These are phyloP conservation scores for Chytriomyces sp. DNA, from an alignment of 192 early-diverging fungal genomes.

Conservation along the genomic window DNA sequence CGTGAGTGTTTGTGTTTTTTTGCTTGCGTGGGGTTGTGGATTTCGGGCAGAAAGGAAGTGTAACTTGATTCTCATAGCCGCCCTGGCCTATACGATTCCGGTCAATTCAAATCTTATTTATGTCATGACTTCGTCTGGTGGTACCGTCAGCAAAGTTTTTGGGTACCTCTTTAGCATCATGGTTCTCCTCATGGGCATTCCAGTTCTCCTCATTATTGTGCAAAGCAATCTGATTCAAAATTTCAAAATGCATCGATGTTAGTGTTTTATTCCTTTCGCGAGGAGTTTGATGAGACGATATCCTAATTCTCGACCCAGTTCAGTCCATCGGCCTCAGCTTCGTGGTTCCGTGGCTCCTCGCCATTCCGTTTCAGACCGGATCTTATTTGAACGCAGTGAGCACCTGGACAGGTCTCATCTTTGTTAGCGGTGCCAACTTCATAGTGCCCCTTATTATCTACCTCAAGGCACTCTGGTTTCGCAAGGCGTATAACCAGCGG, in stretches of 20 bases:
- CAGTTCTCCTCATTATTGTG: constrained; percentile 13
- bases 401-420: constrained; percentile 45
- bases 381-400: constrained; percentile 32
- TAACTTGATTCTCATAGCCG: constrained; percentile 22
- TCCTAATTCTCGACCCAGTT: neutral
- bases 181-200: constrained; percentile 19
- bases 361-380: constrained; percentile 40
- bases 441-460: constrained; percentile 52
- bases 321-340: constrained; percentile 34
- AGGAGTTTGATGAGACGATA: neutral
- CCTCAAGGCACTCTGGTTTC: constrained; percentile 46
- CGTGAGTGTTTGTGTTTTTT: neutral
- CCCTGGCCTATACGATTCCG: constrained; percentile 30
- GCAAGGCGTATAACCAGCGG: constrained; percentile 43
- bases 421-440: constrained; percentile 51
- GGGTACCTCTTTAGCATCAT: constrained; percentile 26
- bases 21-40: neutral
- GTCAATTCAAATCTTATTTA: constrained; percentile 17
- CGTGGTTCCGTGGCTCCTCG: constrained; percentile 41
- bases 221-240: constrained; percentile 24
- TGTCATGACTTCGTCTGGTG: constrained; percentile 10
- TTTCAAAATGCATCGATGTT: constrained; percentile 18
- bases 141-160: constrained; percentile 26
- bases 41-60: neutral
- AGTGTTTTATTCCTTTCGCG: neutral